Conservation (phyloP, 2,329 filamentous ascomycete genomes). For the Talaromyces sp. region DNA sequence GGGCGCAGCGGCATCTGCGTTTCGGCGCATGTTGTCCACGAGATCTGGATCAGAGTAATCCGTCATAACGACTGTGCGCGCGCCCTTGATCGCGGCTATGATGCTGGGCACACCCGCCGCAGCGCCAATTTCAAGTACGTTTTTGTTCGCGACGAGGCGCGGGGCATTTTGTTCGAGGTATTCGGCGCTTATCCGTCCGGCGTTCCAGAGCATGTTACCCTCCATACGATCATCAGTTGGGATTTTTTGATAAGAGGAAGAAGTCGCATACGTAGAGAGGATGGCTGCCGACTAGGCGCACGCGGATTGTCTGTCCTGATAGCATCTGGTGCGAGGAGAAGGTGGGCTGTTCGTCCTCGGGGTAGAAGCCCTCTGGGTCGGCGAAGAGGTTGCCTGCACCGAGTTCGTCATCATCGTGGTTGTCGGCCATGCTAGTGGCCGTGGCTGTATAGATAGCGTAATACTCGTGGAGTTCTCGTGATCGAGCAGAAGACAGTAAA, state of each 20-base stretch:
- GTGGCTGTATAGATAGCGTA: background rate
- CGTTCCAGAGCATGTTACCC: conserved; percentile 91
- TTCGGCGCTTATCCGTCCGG: conserved; percentile 70
- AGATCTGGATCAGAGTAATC: conserved; percentile 86
- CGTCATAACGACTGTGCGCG: conserved; percentile 68
- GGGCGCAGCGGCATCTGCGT: conserved; percentile 60
- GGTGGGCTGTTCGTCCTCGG: conserved; percentile 71
- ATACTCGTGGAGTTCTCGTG: background rate
- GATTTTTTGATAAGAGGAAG: background rate
- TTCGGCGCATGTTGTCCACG: conserved; percentile 73
- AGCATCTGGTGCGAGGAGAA: conserved; percentile 68
- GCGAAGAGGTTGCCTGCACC: conserved; percentile 60
- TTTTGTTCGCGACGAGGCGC: conserved; percentile 59
- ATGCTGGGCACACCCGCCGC: conserved; percentile 82
- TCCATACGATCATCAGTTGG: conserved; percentile 30
- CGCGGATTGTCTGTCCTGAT: conserved; percentile 61
- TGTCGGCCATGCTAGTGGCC: conserved; percentile 21
- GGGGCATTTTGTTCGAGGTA: conserved; percentile 70
- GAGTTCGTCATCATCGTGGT: conserved; percentile 23
- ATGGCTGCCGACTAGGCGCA: conserved; percentile 81
- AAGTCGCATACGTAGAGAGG: conserved; percentile 67
- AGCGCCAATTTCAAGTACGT: conserved; percentile 85
- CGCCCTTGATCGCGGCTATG: conserved; percentile 70
- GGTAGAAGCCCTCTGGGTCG: conserved; percentile 77
- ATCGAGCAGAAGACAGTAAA: background rate